Evolutionary conservation across 2,329 filamentous ascomycete genomes (phyloP).

Genomic region (Helminthosporium solani): DNA sequence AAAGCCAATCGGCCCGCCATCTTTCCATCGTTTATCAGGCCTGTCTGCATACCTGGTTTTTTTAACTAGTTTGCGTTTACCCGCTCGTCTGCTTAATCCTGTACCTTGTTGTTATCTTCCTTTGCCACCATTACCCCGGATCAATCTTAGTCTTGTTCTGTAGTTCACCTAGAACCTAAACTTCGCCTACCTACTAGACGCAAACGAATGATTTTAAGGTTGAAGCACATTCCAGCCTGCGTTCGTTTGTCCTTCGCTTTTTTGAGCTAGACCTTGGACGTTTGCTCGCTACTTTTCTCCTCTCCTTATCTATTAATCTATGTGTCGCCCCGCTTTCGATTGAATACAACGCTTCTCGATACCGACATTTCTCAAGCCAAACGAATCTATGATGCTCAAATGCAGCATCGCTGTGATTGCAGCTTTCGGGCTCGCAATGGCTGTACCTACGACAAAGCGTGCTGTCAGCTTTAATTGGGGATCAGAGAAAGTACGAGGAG

Average conservation of each 20-base stretch:
- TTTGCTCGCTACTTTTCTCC: background rate
- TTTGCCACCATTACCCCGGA: no score
- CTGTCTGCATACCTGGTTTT: background rate
- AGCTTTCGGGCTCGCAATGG: background rate
- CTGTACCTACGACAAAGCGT: conserved; percentile 28
- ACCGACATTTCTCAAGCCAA: background rate
- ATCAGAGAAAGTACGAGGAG: conserved; percentile 50
- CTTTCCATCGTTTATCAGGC: background rate
- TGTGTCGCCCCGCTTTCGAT: background rate
- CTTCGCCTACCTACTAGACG: background rate
- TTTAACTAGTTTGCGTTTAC: background rate
- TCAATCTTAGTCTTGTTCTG: no score
- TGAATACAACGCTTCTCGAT: background rate
- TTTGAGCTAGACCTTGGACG: background rate
- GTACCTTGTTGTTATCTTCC: background rate
- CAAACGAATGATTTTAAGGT: background rate
- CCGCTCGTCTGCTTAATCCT: background rate
- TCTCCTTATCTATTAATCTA: background rate
- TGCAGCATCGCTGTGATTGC: background rate
- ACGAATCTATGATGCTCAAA: background rate
- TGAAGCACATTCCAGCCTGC: background rate
- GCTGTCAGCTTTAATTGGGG: conserved; percentile 51
- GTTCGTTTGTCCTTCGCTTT: background rate
- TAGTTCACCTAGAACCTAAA: no score
- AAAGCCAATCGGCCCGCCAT: background rate